Evolutionary conservation across 164 flowering plant genomes (phyloP).

Genomic region (Houttuynia cordata): DNA sequence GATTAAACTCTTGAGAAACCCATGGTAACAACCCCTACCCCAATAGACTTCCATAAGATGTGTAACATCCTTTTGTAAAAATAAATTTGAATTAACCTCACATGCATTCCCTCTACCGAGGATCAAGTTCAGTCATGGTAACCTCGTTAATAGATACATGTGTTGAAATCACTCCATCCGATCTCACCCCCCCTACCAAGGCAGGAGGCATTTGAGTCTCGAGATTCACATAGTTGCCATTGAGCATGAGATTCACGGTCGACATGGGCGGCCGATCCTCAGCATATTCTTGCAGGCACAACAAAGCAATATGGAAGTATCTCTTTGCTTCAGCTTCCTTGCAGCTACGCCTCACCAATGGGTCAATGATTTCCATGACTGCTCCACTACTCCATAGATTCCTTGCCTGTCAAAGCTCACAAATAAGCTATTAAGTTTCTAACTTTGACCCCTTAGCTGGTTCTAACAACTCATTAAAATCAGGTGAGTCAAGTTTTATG

Average conservation of each 20-base stretch:
- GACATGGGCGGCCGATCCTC: slow-evolving; percentile 15
- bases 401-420: slow-evolving; percentile 9
- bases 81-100: no score
- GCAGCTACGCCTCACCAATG: slow-evolving; percentile 5
- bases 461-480: neutral
- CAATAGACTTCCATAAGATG: no score
- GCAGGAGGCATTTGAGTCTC: slow-evolving; percentile 12
- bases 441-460: no score
- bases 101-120: no score
- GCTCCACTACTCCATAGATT: slow-evolving; percentile 11
- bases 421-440: neutral
- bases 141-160: neutral
- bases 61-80: no score
- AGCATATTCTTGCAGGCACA: slow-evolving; percentile 21
- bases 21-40: no score
- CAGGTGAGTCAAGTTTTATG: no score
- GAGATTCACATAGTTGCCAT: slow-evolving; percentile 1
- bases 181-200: neutral
- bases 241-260: slow-evolving; percentile 10
- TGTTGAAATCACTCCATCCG: neutral
- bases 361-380: slow-evolving; percentile 10
- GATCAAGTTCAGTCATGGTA: no score
- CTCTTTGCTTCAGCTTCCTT: slow-evolving; percentile 9
- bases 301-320: slow-evolving; percentile 25
- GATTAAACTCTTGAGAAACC: no score